Percentiles rank a stretch among this genome's conserved stretches.
These are phyloP conservation scores for Tylopilus felleus DNA, from an alignment of 768 basidiomycete species.

Conservation along the genomic window DNA sequence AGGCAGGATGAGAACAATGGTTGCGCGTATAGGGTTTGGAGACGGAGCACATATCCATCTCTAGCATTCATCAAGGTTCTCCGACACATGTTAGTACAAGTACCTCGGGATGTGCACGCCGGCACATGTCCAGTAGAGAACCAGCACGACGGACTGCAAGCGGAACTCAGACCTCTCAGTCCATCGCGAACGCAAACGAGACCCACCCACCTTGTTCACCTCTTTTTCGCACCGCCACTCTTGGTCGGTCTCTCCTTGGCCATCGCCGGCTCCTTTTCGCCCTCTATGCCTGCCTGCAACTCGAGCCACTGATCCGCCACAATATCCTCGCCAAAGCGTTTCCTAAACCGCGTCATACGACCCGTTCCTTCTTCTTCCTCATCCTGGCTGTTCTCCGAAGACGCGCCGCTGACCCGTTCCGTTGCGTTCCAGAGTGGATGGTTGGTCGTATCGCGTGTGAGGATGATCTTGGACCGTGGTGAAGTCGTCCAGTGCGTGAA, in stretches of 20 bases:
- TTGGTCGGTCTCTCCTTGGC: conserved; percentile 22
- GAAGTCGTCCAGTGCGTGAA: conserved; percentile 89
- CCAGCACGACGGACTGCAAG: background rate
- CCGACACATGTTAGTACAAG: background rate
- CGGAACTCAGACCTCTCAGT: background rate
- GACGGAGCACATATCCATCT: background rate
- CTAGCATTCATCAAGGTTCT: background rate
- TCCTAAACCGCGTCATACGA: conserved; percentile 76
- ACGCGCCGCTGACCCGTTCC: conserved; percentile 46
- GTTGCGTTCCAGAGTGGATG: conserved; percentile 84
- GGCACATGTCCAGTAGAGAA: background rate
- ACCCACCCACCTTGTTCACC: conserved; percentile 17
- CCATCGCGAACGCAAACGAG: background rate
- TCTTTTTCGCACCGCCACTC: conserved; percentile 15
- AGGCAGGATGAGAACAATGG: background rate
- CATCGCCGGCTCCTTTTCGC: conserved; percentile 27
- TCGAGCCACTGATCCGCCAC: conserved; percentile 31
- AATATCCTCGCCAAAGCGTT: conserved; percentile 59
- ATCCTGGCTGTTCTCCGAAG: conserved; percentile 44
- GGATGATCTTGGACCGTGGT: conserved; percentile 67
- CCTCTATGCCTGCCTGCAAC: conserved; percentile 25
- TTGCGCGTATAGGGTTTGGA: background rate
- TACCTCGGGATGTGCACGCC: background rate
- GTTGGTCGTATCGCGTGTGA: conserved; percentile 87
- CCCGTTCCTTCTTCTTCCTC: conserved; percentile 74